Conservation (phyloP, 2,329 filamentous ascomycete species). For the Fusarium sp. region DNA sequence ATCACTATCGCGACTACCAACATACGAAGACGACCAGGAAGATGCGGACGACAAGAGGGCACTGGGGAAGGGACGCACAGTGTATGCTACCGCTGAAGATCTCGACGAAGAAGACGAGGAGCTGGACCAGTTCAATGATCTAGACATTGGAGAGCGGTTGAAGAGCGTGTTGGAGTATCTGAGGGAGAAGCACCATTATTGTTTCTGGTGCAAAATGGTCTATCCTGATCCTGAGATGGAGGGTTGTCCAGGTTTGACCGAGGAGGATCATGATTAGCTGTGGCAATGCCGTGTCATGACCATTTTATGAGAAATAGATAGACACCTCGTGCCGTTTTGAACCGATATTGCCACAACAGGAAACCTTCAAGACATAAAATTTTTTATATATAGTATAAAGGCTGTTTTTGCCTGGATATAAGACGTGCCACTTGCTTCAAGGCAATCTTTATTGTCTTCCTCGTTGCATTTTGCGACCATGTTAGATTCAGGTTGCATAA, state of each 20-base stretch:
- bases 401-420: neutral
- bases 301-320: neutral
- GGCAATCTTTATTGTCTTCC: neutral
- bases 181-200: slow-evolving; percentile 79
- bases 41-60: slow-evolving; percentile 79
- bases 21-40: slow-evolving; percentile 75
- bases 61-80: slow-evolving; percentile 66
- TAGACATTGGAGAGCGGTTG: slow-evolving; percentile 74
- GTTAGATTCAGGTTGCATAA: neutral
- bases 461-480: neutral
- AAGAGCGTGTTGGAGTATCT: slow-evolving; percentile 74
- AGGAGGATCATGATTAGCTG: slow-evolving; percentile 77
- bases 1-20: slow-evolving; percentile 70
- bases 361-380: neutral
- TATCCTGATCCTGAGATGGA: slow-evolving; percentile 83
- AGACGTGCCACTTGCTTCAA: neutral
- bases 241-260: slow-evolving; percentile 86
- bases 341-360: neutral
- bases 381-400: too few species aligned
- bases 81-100: slow-evolving; percentile 72
- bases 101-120: slow-evolving; percentile 83
- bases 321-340: neutral
- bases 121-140: slow-evolving; percentile 79
- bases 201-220: slow-evolving; percentile 93
- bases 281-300: neutral